Conservation (phyloP, 768 basidiomycete genomes). For the Hysterangium stoloniferum region DNA sequence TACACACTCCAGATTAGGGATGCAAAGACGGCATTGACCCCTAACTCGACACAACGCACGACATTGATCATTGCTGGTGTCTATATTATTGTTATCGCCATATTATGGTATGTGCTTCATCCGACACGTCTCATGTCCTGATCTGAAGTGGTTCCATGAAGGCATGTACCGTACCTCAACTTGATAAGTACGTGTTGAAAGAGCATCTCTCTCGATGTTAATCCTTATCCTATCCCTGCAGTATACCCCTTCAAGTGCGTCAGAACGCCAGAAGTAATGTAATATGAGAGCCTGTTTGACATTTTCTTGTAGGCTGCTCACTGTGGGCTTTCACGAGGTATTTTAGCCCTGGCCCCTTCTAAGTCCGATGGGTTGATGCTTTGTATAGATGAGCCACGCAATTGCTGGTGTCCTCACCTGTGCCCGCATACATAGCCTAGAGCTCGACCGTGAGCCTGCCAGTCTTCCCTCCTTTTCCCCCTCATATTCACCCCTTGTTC, state of each 20-base stretch:
- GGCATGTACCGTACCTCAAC: constrained; percentile 73
- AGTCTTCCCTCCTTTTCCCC: neutral
- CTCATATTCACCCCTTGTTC: neutral
- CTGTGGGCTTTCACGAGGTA: constrained; percentile 87
- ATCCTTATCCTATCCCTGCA: constrained; percentile 21
- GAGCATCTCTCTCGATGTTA: neutral
- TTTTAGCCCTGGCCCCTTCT: constrained; percentile 10
- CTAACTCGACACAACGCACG: constrained; percentile 62
- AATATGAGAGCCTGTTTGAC: constrained; percentile 4
- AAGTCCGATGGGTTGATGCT: neutral
- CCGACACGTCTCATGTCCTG: too few relatives aligned
- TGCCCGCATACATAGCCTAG: constrained; percentile 77
- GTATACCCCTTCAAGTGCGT: constrained; percentile 90
- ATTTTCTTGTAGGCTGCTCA: constrained; percentile 58
- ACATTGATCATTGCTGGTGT: constrained; percentile 76
- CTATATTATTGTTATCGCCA: constrained; percentile 68
- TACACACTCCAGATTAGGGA: constrained; percentile 5
- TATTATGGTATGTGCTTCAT: constrained; percentile 55
- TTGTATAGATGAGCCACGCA: constrained; percentile 75
- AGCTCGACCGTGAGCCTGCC: constrained; percentile 76
- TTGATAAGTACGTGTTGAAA: constrained; percentile 58
- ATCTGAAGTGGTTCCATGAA: constrained; percentile 20
- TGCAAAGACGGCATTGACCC: constrained; percentile 34
- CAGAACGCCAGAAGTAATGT: neutral
- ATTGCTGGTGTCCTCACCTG: constrained; percentile 74